Conservation (phyloP, 1,284 basidiomycete genomes). For the Tilletiopsis washingtonensis region DNA sequence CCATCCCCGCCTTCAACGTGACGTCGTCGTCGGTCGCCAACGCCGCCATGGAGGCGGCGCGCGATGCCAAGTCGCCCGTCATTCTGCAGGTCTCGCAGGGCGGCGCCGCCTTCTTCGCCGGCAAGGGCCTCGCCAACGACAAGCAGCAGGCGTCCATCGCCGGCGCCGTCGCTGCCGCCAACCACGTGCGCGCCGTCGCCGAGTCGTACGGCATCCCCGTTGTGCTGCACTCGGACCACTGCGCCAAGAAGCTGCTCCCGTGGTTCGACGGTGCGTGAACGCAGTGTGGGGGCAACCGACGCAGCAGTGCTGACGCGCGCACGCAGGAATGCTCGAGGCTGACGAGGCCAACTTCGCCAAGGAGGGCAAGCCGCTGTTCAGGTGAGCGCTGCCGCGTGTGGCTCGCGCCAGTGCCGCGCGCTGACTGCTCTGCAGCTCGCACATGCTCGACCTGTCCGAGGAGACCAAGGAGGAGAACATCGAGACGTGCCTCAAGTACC, state of each 20-base stretch:
- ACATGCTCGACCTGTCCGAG: slow-evolving; percentile 99
- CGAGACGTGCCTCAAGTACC: slow-evolving; percentile 85
- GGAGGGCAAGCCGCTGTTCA: slow-evolving; percentile 86
- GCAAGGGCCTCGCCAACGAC: slow-evolving; percentile 90
- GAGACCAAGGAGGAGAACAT: slow-evolving; percentile 98
- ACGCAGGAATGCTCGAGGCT: slow-evolving; percentile 89
- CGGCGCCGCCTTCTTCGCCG: slow-evolving; percentile 90
- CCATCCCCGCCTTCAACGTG: slow-evolving; percentile 46
- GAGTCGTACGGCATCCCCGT: slow-evolving; percentile 64
- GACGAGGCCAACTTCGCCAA: slow-evolving; percentile 86
- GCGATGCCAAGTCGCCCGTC: slow-evolving; percentile 88
- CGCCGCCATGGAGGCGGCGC: slow-evolving; percentile 45
- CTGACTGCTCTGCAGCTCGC: slow-evolving; percentile 54
- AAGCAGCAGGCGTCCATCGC: slow-evolving; percentile 93
- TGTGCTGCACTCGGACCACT: slow-evolving; percentile 97
- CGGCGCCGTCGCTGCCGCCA: slow-evolving; percentile 85
- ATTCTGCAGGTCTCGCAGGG: slow-evolving; percentile 97
- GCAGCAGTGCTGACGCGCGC: background rate
- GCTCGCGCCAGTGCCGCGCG: background rate
- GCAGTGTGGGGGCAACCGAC: background rate
- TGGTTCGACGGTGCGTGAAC: slow-evolving; percentile 75
- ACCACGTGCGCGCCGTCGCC: slow-evolving; percentile 75
- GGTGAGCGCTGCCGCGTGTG: slow-evolving; percentile 47
- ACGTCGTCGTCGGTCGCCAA: slow-evolving; percentile 40
- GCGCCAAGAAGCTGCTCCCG: slow-evolving; percentile 92